Conservation (phyloP, 768 basidiomycete genomes). For the Astraeus odoratus region DNA sequence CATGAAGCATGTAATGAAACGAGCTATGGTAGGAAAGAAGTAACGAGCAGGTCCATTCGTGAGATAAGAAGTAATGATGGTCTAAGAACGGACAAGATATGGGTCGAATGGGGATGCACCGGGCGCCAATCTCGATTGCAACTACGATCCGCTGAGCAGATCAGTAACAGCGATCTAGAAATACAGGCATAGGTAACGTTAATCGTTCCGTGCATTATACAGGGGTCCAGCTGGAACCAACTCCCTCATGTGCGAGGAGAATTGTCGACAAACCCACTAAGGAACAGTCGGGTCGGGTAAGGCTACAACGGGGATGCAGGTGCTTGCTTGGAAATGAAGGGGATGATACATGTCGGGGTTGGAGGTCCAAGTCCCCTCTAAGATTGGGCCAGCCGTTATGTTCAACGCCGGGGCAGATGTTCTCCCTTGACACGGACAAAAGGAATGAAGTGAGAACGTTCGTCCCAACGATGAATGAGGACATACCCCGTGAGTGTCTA, state of each 20-base stretch:
- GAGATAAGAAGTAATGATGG: neutral
- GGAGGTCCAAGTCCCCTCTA: neutral
- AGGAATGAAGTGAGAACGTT: too few relatives aligned
- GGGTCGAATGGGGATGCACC: neutral
- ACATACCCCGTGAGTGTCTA: neutral
- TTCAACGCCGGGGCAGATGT: neutral
- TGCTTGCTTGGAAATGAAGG: neutral
- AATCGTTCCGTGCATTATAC: neutral
- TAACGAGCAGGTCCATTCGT: neutral
- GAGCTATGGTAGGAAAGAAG: neutral
- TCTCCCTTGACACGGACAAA: neutral
- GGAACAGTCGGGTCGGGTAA: neutral
- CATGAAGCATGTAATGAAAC: neutral
- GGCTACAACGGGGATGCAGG: neutral
- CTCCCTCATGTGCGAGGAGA: neutral
- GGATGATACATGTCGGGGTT: neutral
- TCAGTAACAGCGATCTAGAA: conserved; percentile 3
- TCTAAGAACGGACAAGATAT: neutral
- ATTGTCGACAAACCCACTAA: neutral
- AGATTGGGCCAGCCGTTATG: neutral
- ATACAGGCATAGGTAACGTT: conserved; percentile 1
- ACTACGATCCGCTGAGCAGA: neutral
- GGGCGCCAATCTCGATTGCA: neutral
- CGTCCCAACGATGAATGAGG: neutral
- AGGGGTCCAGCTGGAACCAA: conserved; percentile 1